A percentile compares a stretch with the other conserved stretches of the same genome.
Conservation (phyloP, 805 yeast genomes). For the Phaffomyces opuntiae region DNA sequence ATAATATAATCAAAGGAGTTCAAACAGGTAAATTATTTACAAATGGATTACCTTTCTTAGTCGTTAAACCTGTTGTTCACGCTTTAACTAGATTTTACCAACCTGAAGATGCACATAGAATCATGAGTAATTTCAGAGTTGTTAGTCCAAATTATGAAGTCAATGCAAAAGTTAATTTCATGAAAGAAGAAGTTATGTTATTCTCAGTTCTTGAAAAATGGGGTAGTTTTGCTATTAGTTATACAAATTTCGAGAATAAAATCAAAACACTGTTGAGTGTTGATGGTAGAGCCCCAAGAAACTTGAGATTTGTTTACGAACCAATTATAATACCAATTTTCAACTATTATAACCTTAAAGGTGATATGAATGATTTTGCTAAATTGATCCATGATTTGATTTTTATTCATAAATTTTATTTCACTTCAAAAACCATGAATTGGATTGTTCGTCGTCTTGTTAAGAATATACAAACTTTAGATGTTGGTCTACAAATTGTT, state of each 20-base stretch:
- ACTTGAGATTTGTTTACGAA: slow-evolving; percentile 20
- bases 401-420: slow-evolving; percentile 20
- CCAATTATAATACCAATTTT: slow-evolving; percentile 11
- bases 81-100: slow-evolving; percentile 24
- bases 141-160: slow-evolving; percentile 22
- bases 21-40: slow-evolving; percentile 17
- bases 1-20: slow-evolving; percentile 25
- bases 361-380: slow-evolving; percentile 5
- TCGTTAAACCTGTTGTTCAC: slow-evolving; percentile 30
- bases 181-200: slow-evolving; percentile 26
- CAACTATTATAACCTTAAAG: slow-evolving; percentile 2
- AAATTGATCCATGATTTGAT: slow-evolving; percentile 17
- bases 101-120: slow-evolving; percentile 26
- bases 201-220: slow-evolving; percentile 22
- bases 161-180: slow-evolving; percentile 18
- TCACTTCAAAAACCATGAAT: slow-evolving; percentile 28
- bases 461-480: slow-evolving; percentile 22
- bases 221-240: slow-evolving; percentile 27
- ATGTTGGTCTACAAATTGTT: slow-evolving; percentile 23
- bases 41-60: slow-evolving; percentile 25
- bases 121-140: slow-evolving; percentile 26
- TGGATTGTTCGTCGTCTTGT: slow-evolving; percentile 24
- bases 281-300: slow-evolving; percentile 16
- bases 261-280: slow-evolving; percentile 10
- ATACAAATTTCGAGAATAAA: slow-evolving; percentile 14